Conservation (phyloP, 2,329 filamentous ascomycete species). For the Sporothrix pseudoabietina region DNA sequence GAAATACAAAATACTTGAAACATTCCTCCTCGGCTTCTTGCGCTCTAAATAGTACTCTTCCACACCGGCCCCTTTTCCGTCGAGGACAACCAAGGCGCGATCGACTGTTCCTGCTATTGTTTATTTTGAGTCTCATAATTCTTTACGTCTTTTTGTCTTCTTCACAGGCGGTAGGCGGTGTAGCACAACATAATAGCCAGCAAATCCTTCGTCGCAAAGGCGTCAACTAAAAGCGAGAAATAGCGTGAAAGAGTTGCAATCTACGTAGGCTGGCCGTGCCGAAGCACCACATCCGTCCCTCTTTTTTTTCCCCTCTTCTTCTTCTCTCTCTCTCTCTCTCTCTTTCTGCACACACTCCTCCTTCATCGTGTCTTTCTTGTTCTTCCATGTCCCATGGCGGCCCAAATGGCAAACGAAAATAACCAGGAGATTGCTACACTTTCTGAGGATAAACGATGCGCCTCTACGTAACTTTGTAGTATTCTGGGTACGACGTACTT, state of each 20-base stretch:
- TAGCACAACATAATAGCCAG: conserved; percentile 1
- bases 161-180: background rate
- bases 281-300: background rate
- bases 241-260: background rate
- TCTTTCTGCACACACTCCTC: too few species aligned
- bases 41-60: background rate
- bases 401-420: background rate
- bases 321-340: too few species aligned
- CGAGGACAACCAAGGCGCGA: background rate
- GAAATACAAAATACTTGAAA: background rate
- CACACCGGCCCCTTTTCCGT: background rate
- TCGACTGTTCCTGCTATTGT: background rate
- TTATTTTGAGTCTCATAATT: background rate
- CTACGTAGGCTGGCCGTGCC: background rate
- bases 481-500: too few species aligned
- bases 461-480: background rate
- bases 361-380: background rate
- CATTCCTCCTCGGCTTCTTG: background rate
- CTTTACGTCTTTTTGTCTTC: background rate
- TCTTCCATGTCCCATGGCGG: background rate
- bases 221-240: background rate
- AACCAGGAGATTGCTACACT: background rate
- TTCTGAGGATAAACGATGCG: background rate
- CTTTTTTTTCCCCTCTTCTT: background rate
- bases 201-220: conserved; percentile 17